Evolutionary conservation across 169 alveolate species (phyloP), one percentile per base, ranked within the genome.

Genomic region (Plasmodium malariae): DNA sequence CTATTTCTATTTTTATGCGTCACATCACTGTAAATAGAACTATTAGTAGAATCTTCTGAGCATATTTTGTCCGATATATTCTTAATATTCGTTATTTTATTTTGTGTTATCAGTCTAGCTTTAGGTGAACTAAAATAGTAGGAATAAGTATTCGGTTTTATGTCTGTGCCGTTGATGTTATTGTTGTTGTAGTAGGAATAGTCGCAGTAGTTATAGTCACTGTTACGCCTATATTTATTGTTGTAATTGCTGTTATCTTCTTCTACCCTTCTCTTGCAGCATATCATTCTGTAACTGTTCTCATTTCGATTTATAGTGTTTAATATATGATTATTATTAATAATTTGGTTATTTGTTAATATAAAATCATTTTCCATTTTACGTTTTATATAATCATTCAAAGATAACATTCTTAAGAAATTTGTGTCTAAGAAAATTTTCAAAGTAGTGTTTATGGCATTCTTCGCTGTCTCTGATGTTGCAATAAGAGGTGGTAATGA

Each of bases 401-500:
- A 21, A 28, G 48, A 36, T 28, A 80, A 26, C 54, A 43, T 24
- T 67, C 51, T 67, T 17, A 80, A 71, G 67, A 80, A 80, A 14
- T 80, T 43, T 12, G 55, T 57, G 26, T 80, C 90, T 30, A 83
- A 80, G 51, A 34, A 80, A 28, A 80, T 80, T 80, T 80, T 80
- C 26, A 80, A 43, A 28, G 90, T 80, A 0, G 90, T 80, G 6
- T 54, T 68, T 21, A 80, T 80, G 7, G 90, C 90, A 65, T 37
- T 32, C 28, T 70, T 80, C 2, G 90, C 83, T 26, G 80, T 80
- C 36, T 80, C 67, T 2, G 90, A 80, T 26, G 90, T 80, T 1
- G 85, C 54, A 48, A 80, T 68, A 17, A 72, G 92, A 11, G 93
- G 83, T 14, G 93, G 87, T 89, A 89, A 62, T 12, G 76, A 70